phyloP scores from a whole-genome alignment of 1,284 basidiomycete species.

The Moesziomyces parantarcticus region DNA sequence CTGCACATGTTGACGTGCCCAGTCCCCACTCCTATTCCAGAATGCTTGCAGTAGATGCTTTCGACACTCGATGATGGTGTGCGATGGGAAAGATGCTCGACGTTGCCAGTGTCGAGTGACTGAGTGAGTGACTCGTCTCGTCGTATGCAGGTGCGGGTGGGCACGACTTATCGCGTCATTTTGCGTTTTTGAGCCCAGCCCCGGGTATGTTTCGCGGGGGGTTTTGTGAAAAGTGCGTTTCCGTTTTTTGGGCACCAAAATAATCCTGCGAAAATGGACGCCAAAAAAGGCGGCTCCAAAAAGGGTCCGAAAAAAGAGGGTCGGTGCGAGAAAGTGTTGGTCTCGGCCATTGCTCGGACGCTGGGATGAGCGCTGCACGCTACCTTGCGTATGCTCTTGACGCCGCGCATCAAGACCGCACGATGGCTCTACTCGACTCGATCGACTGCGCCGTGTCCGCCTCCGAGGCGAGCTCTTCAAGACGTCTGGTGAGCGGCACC shows the following conservation, averaged over 20 bases:
- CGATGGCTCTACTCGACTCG: constrained; percentile 14
- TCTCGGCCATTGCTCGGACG: not conserved
- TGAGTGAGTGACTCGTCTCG: not conserved
- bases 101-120: constrained; percentile 5
- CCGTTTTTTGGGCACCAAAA: not conserved
- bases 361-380: no score
- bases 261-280: no score
- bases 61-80: not conserved
- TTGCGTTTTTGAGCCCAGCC: no score
- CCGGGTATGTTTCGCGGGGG: no score
- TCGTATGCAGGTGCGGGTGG: no score
- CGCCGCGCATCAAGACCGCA: no score
- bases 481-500: constrained; percentile 3
- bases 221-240: not conserved
- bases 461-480: no score
- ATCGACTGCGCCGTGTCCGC: constrained; percentile 9
- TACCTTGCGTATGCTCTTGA: not conserved
- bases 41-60: no score
- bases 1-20: constrained; percentile 41
- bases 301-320: not conserved
- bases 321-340: constrained; percentile 4
- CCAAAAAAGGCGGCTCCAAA: not conserved
- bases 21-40: no score
- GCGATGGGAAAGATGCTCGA: not conserved
- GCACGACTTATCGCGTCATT: constrained; percentile 24